Evolutionary conservation across 495 filamentous ascomycete species (phyloP), one percentile per base, ranked within the genome.

Genomic region (Corynascus novoguineensis): DNA sequence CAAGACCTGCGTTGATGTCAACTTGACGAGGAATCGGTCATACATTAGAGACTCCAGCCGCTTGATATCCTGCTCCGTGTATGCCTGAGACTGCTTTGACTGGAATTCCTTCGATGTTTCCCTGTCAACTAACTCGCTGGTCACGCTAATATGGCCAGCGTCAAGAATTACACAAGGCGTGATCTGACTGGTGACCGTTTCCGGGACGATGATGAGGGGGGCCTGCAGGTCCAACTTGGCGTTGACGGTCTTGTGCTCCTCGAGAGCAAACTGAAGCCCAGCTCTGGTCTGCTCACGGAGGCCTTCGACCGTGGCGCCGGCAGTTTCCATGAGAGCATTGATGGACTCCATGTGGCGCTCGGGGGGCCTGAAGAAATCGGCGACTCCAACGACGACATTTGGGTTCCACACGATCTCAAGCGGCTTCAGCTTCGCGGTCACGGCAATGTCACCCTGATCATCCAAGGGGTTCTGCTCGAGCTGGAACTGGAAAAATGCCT

Each of bases 261-360:
- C 83, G 27, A 98, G 77, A 21, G 93, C 95, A 73, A 95, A 98
- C 67, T 97, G 91, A 29, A 98, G 78, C 11, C 93, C 93, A 50
- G 93, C 92, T 67, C 93, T 81, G 2, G 95, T 98, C 73, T 98
- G 93, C 70, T 96, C 90, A 34, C 93, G 83, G 54, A 97, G 73
- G 14, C 90, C 92, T 71, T 97, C 90, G 1, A 98, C 92, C 0
- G 92, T 97, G 28, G 90, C 91, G 17, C 93, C 92, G 22, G 93
- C 93, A 19, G 88, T 89, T 66, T 98, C 93, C 79, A 98, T 83
- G 45, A 98, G 77, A 24, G 92, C 93, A 8, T 85, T 86, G 63
- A 98, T 95, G 21, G 92, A 97, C 69, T 98, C 93, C 93, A 97
- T 96, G 68, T 98, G 95, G 55, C 90, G 80, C 69, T 96, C 89